Evolutionary conservation across 495 filamentous ascomycete genomes (phyloP), one percentile per base, ranked within the genome.

Genomic region (Lasiosphaeria hispida): DNA sequence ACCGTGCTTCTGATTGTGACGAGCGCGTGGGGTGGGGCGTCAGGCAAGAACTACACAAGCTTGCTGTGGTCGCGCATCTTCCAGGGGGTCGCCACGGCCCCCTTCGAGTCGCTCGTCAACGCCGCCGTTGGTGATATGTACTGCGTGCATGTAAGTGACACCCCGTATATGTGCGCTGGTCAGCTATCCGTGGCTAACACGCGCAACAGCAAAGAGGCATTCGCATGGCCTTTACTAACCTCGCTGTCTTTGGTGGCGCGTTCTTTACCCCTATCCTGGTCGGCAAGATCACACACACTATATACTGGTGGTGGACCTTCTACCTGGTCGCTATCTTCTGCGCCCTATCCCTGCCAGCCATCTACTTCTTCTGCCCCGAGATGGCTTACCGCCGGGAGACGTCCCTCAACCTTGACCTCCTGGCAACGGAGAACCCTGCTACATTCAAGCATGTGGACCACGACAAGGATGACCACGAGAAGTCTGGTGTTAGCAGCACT

Each of bases 231-330:
- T 75, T 95, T 34, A 86, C 87, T 10, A 97, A 96, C 69, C 82
- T 97, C 48, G 85, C 92, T 3, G 79, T 96, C 9, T 97, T 95
- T 68, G 92, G 92, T 0, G 90, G 91, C 6, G 90, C 92, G 4
- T 96, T 97, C 65, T 87, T 96, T 67, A 96, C 92, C 0, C 92
- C 91, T 0, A 90, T 96, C 30, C 71, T 93, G 9, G 91, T 92
- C 10, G 92, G 92, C 35, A 92, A 89, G 67, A 92, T 96, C 58
- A 92, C 91, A 17, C 73, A 80, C 43, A 77, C 78, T 0, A 79
- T 97, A 11, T 81, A 83, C 23, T 97, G 91, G 90, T 69, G 79
- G 63, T 91, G 89, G 89, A 84, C 83, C 0, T 92, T 92, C 62
- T 89, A 87, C 55, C 77, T 91, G 43, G 80, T 91, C 44, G 81